Evolutionary conservation across 495 filamentous ascomycete genomes (phyloP), one percentile per base, ranked within the genome.

Genomic region (Lentithecium fluviatile): DNA sequence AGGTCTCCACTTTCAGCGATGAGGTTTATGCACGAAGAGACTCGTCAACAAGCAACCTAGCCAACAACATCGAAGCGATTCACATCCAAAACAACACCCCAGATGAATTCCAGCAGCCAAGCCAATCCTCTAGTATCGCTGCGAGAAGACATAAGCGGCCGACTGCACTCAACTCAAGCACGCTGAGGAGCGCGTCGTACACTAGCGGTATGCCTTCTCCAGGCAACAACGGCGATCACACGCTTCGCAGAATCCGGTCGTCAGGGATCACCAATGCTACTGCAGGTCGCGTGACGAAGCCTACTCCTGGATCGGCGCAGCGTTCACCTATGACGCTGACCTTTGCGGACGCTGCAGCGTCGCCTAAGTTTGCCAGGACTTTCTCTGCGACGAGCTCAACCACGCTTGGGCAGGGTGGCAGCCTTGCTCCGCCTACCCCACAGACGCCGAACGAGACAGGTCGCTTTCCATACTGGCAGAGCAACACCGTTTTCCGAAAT

Each of bases 381-480:
- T 56, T 61, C 23, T 65, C 64, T 21, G 50, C 43, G 20, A 61
- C 47, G 43, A 69, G 51, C 21, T 52, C 20, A 26, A 55, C 24
- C n/a, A 57, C 24, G 24, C 19, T 60, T 24, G 55, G 58, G 13
- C 55, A 50, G 13, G 48, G 48, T 52, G 66, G 67, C 34, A 72
- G 58, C 60, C 54, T 74, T 11, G 73, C 72, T 15, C 73, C 74
- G 24, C 73, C 72, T n/a, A 77, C 74, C 20, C 74, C 74, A 10
- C 37, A 70, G 45, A 73, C 74, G 6, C 73, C 73, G 13, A 63
- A 65, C 45, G 74, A 73, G 23, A 60, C 69, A 40, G 24, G 50
- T 6, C 56, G 52, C 21, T 70, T 68, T 45, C 65, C 67, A 2
- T 56, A 49, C 21, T 69, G 65, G 66, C 69, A 71, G 51, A 52